These are phyloP conservation scores for Pascua guehoae DNA, from an alignment of 1,284 basidiomycete species.

Conservation along the genomic window DNA sequence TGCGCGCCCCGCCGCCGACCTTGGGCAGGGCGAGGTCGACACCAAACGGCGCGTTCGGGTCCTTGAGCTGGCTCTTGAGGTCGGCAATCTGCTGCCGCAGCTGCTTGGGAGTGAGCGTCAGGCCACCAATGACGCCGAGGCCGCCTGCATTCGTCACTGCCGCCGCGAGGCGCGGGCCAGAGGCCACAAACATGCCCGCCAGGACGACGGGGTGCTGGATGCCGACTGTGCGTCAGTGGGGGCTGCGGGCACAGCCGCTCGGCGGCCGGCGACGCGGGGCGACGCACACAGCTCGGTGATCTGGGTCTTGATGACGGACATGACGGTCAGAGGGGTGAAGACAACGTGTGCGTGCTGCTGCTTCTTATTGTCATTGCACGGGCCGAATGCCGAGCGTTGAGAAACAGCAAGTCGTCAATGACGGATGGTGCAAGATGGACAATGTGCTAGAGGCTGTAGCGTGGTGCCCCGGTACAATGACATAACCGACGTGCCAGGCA, in stretches of 20 bases:
- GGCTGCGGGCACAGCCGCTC: too few species aligned
- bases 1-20: slow-evolving; percentile 72
- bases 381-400: too few species aligned
- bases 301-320: slow-evolving; percentile 11
- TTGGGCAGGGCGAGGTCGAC: slow-evolving; percentile 82
- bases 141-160: slow-evolving; percentile 74
- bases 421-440: too few species aligned
- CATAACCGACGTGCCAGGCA: too few species aligned
- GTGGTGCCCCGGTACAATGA: too few species aligned
- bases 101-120: slow-evolving; percentile 39
- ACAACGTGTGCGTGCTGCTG: too few species aligned
- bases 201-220: slow-evolving; percentile 83
- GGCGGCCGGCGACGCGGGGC: neutral
- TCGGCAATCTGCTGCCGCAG: slow-evolving; percentile 60
- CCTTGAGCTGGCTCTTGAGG: slow-evolving; percentile 63
- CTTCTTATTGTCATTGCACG: too few species aligned
- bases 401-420: too few species aligned
- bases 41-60: slow-evolving; percentile 64
- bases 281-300: slow-evolving; percentile 9
- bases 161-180: slow-evolving; percentile 77
- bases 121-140: slow-evolving; percentile 64
- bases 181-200: slow-evolving; percentile 79
- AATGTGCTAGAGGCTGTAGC: too few species aligned
- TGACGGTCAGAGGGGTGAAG: neutral
- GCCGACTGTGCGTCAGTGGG: slow-evolving; percentile 51